Base-by-base conservation (phyloP, 345 rosid species). In the Boechera stricta region DNA sequence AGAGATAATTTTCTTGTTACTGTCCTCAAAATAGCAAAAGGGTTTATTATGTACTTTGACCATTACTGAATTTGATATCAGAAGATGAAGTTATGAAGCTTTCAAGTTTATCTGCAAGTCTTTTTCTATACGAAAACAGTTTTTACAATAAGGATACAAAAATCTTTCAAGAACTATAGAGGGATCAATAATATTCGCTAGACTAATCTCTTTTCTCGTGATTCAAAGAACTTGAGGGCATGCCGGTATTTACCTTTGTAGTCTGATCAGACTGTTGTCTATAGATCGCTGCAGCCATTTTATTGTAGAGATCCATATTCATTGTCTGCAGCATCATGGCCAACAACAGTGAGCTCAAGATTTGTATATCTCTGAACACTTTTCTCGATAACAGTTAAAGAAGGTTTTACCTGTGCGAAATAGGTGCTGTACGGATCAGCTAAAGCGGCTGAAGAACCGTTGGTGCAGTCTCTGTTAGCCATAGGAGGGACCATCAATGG, bases 361-460 rank as follows among this genome's bases (percentile, higher is more conserved):
- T 38, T 70, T 70, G 6, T 53, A 5, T 60, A 16, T 65, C 5
- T 64, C 39, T 41, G 10, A 54, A 33, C 16, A 29, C 4, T 6
- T 5, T 5, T n/a, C 6, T 32, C 24, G 0, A 12, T 63, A 57
- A 65, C 45, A 53, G 48, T 52, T 52, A 33, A 48, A 36, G 33
- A 10, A n/a, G 65, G 64, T 73, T 33, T 7, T 56, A 77, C 49
- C 62, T 85, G 97, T 18, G 93, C 86, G 29, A 89, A 75, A 33
- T 83, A 85, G 45, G 83, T 83, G 70, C 74, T 57, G 71, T 85
- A 86, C 0, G 93, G 87, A 76, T 85, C 88, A 51, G 81, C n/a
- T 42, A 78, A 33, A 15, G 36, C 1, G 4, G 70, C 7, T 67
- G 82, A 53, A 67, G 78, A 73, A 47, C 61, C 53, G 16, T 54